phyloP scores from a whole-genome alignment of 306 rosid species.

The Arachis stenosperma region DNA sequence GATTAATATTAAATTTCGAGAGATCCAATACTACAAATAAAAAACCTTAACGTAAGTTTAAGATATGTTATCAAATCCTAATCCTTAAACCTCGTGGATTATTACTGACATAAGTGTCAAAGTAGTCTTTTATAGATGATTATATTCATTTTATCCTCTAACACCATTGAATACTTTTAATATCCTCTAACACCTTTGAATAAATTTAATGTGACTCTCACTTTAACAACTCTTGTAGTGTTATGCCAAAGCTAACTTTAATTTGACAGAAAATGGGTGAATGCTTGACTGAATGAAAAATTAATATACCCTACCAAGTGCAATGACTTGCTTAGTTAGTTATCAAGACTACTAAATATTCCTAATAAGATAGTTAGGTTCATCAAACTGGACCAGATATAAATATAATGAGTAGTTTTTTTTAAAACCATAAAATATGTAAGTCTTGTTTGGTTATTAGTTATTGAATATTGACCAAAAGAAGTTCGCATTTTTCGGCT shows the following conservation, averaged over 20 bases:
- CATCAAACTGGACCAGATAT: constrained; percentile 17
- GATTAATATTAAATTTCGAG: too few relatives aligned
- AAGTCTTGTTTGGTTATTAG: constrained; percentile 15
- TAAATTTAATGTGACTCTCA: too few relatives aligned
- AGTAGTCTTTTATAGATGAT: too few relatives aligned
- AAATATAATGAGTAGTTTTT: not conserved
- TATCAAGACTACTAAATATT: not conserved
- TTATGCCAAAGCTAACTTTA: constrained; percentile 3
- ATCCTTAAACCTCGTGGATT: too few relatives aligned
- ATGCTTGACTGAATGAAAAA: not conserved
- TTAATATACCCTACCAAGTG: constrained; percentile 9
- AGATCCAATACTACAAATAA: too few relatives aligned
- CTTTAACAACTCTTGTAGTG: not conserved
- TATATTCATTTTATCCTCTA: too few relatives aligned
- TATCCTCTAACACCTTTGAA: too few relatives aligned
- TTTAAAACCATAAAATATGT: not conserved
- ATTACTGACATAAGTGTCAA: too few relatives aligned
- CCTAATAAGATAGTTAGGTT: constrained; percentile 35
- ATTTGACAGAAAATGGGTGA: not conserved
- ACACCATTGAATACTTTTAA: too few relatives aligned
- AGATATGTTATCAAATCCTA: too few relatives aligned
- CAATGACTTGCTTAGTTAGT: constrained; percentile 12
- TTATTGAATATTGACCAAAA: not conserved
- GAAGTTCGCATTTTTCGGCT: constrained; percentile 29
- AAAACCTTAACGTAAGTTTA: too few relatives aligned